These are phyloP conservation scores for Neonectria faginata DNA, from an alignment of 2,329 filamentous ascomycete genomes.

Conservation along the genomic window DNA sequence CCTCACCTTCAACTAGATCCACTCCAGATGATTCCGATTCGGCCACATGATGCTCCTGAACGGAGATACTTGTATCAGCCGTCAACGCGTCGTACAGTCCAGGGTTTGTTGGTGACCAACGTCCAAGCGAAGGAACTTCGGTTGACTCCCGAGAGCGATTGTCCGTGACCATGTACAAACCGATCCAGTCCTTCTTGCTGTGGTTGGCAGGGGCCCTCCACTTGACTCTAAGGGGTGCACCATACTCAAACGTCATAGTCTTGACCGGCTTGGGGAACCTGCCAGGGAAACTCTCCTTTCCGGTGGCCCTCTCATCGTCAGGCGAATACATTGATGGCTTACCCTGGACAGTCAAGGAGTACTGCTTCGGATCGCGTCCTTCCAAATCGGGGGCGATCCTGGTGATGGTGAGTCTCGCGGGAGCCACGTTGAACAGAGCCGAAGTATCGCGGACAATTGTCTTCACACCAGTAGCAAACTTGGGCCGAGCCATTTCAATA, in stretches of 20 bases:
- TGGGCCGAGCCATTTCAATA: constrained; percentile 85
- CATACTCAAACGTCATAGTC: constrained; percentile 87
- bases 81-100: constrained; percentile 81
- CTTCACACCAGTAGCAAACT: constrained; percentile 85
- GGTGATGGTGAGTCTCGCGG: constrained; percentile 85
- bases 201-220: constrained; percentile 93
- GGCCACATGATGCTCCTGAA: constrained; percentile 71
- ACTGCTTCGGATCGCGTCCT: constrained; percentile 82
- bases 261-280: constrained; percentile 77
- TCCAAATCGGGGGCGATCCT: constrained; percentile 83
- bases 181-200: constrained; percentile 93
- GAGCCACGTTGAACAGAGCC: constrained; percentile 88
- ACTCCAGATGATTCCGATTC: constrained; percentile 63
- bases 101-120: constrained; percentile 86
- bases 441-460: constrained; percentile 90
- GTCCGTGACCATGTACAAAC: constrained; percentile 95
- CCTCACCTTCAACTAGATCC: constrained; percentile 80
- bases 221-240: constrained; percentile 86
- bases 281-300: constrained; percentile 78
- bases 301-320: constrained; percentile 70
- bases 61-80: constrained; percentile 80
- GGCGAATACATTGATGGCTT: constrained; percentile 64
- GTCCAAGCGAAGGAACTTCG: constrained; percentile 84
- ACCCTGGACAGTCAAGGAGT: constrained; percentile 80
- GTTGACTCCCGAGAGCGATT: constrained; percentile 89